These are phyloP conservation scores for Hypericum androsaemum DNA, from an alignment of 345 rosid species.

Conservation along the genomic window DNA sequence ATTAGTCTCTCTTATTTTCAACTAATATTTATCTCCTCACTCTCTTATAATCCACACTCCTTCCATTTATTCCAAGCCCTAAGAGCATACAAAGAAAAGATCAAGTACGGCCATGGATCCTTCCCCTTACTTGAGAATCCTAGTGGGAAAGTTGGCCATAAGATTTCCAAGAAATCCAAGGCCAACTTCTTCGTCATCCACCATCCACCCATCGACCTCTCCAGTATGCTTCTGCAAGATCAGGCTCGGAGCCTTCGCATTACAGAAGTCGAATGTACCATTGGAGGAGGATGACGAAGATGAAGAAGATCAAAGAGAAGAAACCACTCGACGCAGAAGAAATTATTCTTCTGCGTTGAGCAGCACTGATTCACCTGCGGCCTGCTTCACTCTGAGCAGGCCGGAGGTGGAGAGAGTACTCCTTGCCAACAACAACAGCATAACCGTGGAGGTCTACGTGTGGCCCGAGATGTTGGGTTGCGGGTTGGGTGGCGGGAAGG, in stretches of 20 bases:
- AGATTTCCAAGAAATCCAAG: conserved; percentile 33
- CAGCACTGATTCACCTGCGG: conserved; percentile 36
- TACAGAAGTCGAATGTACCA: conserved; percentile 35
- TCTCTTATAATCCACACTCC: no score
- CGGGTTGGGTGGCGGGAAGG: conserved; percentile 29
- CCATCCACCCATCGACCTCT: background rate
- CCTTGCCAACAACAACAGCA: conserved; percentile 5
- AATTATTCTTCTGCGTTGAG: background rate
- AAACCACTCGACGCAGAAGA: conserved; percentile 3
- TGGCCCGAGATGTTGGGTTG: conserved; percentile 30
- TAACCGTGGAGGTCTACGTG: conserved; percentile 32
- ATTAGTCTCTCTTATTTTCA: no score
- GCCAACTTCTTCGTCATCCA: conserved; percentile 23
- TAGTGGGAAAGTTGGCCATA: conserved; percentile 65
- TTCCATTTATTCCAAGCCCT: no score
- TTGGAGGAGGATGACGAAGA: conserved; percentile 11
- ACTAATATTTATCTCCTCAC: no score
- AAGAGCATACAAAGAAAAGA: no score
- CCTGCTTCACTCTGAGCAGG: conserved; percentile 55
- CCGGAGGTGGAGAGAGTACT: conserved; percentile 30
- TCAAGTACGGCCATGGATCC: conserved; percentile 99
- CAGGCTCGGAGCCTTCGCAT: conserved; percentile 43
- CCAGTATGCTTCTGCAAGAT: conserved; percentile 44
- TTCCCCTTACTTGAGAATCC: conserved; percentile 75
- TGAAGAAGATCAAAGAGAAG: conserved; percentile 13